These are phyloP conservation scores for Aphanomyces astaci DNA, from an alignment of 352 stramenopile genomes.

Conservation along the genomic window DNA sequence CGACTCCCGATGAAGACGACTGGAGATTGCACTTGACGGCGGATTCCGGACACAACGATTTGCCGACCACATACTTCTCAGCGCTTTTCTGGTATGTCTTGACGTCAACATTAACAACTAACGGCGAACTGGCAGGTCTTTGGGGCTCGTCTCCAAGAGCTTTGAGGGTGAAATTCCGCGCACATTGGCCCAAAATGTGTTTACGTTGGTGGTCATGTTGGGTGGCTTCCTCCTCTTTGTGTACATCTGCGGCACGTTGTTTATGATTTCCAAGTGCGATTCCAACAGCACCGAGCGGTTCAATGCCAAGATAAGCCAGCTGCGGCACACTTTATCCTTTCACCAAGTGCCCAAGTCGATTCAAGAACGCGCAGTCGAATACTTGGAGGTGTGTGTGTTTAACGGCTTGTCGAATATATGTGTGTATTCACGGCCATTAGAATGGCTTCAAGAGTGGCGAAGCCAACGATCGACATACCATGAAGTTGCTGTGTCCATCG, in stretches of 20 bases:
- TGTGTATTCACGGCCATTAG: background rate
- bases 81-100: conserved; percentile 17
- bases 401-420: background rate
- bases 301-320: conserved; percentile 16
- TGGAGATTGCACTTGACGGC: background rate
- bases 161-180: conserved; percentile 24
- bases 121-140: background rate
- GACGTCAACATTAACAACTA: too few species aligned
- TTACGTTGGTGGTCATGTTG: conserved; percentile 48
- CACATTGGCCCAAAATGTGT: conserved; percentile 39
- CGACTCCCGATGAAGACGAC: background rate
- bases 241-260: conserved; percentile 62
- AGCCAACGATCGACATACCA: conserved; percentile 2
- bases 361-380: conserved; percentile 19
- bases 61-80: background rate
- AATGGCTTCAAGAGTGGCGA: conserved; percentile 15
- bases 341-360: conserved; percentile 3
- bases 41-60: background rate
- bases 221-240: conserved; percentile 61
- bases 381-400: conserved; percentile 13
- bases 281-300: background rate
- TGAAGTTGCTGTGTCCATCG: conserved; percentile 17
- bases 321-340: conserved; percentile 12
- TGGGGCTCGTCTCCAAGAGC: conserved; percentile 11
- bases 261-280: conserved; percentile 49